phyloP scores from a whole-genome alignment of 75 land plant genomes.

The Selaginella tamariscina region DNA sequence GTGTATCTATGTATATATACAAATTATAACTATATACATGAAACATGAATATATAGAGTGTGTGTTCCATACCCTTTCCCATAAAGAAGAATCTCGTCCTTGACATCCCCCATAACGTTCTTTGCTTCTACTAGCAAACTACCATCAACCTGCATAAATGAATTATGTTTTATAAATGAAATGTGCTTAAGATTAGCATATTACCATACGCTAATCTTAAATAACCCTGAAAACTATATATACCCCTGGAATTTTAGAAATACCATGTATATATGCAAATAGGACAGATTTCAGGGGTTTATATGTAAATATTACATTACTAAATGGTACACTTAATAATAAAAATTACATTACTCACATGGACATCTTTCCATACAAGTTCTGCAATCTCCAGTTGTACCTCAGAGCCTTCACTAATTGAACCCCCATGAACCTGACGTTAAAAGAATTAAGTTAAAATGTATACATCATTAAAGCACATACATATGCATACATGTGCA shows the following conservation, averaged over 20 bases:
- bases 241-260: too few species aligned
- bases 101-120: conserved; percentile 61
- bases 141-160: conserved; percentile 81
- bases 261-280: too few species aligned
- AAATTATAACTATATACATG: neutral
- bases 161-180: neutral
- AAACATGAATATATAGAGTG: too few species aligned
- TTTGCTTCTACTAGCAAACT: conserved; percentile 64
- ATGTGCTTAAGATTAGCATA: neutral
- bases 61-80: conserved; percentile 68
- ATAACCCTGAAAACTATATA: too few species aligned
- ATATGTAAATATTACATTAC: neutral
- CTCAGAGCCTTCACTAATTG: conserved; percentile 73
- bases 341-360: conserved; percentile 32
- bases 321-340: neutral
- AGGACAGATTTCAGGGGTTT: neutral
- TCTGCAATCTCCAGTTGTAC: conserved; percentile 86
- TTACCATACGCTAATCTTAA: neutral
- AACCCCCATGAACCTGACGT: conserved; percentile 74
- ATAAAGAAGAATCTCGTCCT: conserved; percentile 49
- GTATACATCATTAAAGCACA: too few species aligned
- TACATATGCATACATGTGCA: neutral
- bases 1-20: too few species aligned
- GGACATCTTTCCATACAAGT: conserved; percentile 70
- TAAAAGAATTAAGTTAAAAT: neutral